Evolutionary conservation across 163 green algal genomes (phyloP), one percentile per base, ranked within the genome.

Genomic region (Scenedesmus sp.): DNA sequence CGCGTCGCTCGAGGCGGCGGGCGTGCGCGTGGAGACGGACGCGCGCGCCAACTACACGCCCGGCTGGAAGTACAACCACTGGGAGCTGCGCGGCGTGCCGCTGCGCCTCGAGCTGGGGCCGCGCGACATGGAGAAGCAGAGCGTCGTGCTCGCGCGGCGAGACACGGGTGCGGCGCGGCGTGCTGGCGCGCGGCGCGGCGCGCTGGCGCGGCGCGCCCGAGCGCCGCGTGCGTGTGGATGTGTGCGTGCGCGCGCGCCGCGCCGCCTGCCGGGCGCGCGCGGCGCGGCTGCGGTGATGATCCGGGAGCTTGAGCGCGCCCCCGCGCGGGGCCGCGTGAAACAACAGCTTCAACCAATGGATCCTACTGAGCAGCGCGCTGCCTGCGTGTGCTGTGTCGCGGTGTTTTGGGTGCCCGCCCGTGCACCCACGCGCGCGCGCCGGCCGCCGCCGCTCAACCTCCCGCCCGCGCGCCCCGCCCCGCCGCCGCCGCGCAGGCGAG

Each of bases 31-130:
- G 33, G 92, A 86, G 53, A 89, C 83, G 2, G 97, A 99, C 85
- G 60, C 66, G 20, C 87, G 97, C 36, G 83, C 95, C 48, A 98
- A 98, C 90, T 98, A 99, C 92, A 98, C 94, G 14, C 96, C 97
- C 53, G 96, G 95, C 70, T 83, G 96, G 96, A 99, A 99, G 91
- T 99, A 99, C 91, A 98, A 97, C 88, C 91, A 97, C 88, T 99
- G 95, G 95, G 97, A 99, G 88, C 84, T 99, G 54, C 95, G 95
- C 85, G 97, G 97, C 31, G 89, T 99, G 57, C 97, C 96, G n/a
- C 63, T 99, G 9, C 91, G 96, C 36, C 57, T 97, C 54, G 97
- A 99, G 89, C 83, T 99, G 50, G 97, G 97, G 0, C 93, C 93
- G 24, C 92, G 91, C 69, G 97, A 99, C 86, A 93, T 99, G 87